Evolutionary conservation across 805 yeast species (phyloP).

Genomic region (Cyberlindnera mrakii): DNA sequence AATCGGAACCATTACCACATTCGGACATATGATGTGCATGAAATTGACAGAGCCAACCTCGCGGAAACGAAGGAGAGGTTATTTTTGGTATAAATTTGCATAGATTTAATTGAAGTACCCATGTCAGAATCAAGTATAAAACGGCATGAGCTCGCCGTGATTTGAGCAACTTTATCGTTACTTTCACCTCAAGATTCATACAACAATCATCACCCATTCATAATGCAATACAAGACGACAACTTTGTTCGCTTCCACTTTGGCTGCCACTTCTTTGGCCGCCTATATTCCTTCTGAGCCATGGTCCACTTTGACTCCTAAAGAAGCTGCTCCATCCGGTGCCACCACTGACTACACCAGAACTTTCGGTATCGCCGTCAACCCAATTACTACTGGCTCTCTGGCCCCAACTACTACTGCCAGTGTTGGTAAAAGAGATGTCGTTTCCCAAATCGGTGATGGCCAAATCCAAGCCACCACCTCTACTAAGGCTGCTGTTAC

Average conservation of each 20-base stretch:
- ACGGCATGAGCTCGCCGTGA: neutral
- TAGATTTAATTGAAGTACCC: too few relatives aligned
- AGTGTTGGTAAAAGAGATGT: constrained; percentile 33
- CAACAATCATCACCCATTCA: constrained; percentile 6
- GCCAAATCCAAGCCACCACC: constrained; percentile 50
- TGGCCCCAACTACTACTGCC: constrained; percentile 24
- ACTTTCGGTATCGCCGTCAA: constrained; percentile 40
- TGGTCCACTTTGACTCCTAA: constrained; percentile 40
- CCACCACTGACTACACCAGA: constrained; percentile 31
- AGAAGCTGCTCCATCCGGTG: constrained; percentile 31
- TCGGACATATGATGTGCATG: constrained; percentile 3
- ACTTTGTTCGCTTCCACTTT: constrained; percentile 37
- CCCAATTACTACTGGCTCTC: constrained; percentile 28
- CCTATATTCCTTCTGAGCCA: constrained; percentile 56
- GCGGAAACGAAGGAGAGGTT: neutral
- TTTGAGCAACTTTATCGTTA: neutral
- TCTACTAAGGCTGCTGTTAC: constrained; percentile 28
- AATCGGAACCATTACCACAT: constrained; percentile 5
- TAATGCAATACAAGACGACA: constrained; percentile 39
- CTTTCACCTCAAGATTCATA: neutral
- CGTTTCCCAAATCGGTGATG: constrained; percentile 50
- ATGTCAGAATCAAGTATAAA: neutral
- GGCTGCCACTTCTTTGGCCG: constrained; percentile 44
- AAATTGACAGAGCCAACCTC: neutral
- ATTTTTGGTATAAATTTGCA: constrained; percentile 1